A percentile compares a stretch with the other conserved stretches of the same genome.
phyloP scores from a whole-genome alignment of 192 early-diverging fungal genomes.

The Diversispora epigaea region DNA sequence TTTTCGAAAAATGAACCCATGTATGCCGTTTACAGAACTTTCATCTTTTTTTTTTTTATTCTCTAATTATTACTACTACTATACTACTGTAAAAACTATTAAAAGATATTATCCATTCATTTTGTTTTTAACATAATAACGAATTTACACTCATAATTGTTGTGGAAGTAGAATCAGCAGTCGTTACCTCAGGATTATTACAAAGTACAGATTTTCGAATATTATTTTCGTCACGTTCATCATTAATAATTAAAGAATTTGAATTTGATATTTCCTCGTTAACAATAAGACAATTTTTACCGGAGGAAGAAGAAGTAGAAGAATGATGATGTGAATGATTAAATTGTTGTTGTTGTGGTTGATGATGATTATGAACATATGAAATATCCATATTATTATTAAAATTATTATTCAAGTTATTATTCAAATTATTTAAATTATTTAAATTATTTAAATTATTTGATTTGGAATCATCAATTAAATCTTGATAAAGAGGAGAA shows the following conservation, averaged over 20 bases:
- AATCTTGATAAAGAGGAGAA: too few relatives aligned
- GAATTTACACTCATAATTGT: slow-evolving; percentile 26
- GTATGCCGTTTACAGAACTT: too few relatives aligned
- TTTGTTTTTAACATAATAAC: slow-evolving; percentile 15
- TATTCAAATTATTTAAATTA: too few relatives aligned
- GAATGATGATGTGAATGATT: background rate
- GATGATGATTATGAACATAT: background rate
- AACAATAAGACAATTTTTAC: background rate
- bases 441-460: too few relatives aligned
- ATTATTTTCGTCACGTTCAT: background rate
- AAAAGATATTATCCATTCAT: background rate
- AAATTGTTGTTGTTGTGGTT: background rate
- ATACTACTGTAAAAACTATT: too few relatives aligned
- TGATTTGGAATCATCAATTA: too few relatives aligned
- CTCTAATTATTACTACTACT: too few relatives aligned
- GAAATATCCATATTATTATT: background rate
- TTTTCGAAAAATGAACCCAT: too few relatives aligned
- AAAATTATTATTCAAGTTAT: too few relatives aligned
- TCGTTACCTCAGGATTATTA: background rate
- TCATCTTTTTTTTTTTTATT: too few relatives aligned
- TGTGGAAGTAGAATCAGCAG: background rate
- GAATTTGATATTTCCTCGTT: background rate
- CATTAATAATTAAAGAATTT: background rate
- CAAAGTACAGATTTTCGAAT: background rate
- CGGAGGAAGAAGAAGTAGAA: too few relatives aligned